A percentile compares a stretch with the other conserved stretches of the same genome.
Conservation (phyloP, 148 eudicot genomes). For the Rhododendron vialii region DNA sequence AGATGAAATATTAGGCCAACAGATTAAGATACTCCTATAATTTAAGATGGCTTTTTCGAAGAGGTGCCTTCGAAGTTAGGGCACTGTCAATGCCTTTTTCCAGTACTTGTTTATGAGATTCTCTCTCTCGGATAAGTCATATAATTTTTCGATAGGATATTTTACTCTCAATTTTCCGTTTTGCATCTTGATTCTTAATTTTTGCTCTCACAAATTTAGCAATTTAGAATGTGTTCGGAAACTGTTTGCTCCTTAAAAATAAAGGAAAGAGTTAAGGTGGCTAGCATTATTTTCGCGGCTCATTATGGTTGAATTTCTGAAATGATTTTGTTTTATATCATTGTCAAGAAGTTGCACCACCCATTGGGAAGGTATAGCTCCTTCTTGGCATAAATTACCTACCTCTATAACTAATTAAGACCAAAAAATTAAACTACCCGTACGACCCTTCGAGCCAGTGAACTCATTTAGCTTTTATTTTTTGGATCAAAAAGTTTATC, state of each 20-base stretch:
- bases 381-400: neutral
- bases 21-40: neutral
- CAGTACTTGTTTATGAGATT: neutral
- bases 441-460: too few species aligned
- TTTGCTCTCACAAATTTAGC: too few species aligned
- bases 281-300: neutral
- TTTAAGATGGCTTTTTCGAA: neutral
- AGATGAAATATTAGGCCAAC: neutral
- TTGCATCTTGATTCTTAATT: neutral
- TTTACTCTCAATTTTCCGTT: too few species aligned
- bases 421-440: too few species aligned
- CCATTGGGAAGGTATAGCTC: neutral
- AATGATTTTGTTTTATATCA: neutral
- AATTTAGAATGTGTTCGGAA: too few species aligned
- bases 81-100: neutral
- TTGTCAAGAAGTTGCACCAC: neutral
- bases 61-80: neutral
- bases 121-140: neutral
- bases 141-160: too few species aligned
- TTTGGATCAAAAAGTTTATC: too few species aligned
- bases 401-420: neutral
- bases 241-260: neutral
- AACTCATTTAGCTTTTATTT: too few species aligned
- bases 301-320: neutral
- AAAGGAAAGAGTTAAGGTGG: neutral